phyloP scores from a whole-genome alignment of 768 basidiomycete genomes.

The Chalciporus sphaerocephalus region DNA sequence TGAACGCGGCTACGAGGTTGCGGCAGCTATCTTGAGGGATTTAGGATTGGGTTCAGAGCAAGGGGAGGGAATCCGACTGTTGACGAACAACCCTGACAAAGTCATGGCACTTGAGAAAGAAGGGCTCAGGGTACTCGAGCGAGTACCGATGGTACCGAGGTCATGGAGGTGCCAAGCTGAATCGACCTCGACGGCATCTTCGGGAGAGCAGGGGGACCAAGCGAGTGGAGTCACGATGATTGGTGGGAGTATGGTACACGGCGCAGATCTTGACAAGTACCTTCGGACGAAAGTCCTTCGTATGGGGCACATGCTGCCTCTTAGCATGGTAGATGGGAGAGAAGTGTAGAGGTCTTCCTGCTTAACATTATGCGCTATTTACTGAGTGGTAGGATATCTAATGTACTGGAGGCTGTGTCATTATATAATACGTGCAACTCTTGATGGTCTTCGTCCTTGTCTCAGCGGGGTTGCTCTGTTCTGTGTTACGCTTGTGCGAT shows the following conservation, averaged over 20 bases:
- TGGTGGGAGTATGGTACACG: slow-evolving; percentile 69
- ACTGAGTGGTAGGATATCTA: not conserved
- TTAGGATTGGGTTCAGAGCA: slow-evolving; percentile 63
- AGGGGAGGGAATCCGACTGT: slow-evolving; percentile 61
- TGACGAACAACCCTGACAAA: slow-evolving; percentile 99
- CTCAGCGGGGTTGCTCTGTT: not conserved
- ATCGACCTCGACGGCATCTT: slow-evolving; percentile 1
- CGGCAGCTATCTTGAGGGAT: slow-evolving; percentile 85
- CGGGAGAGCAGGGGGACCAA: slow-evolving; percentile 29
- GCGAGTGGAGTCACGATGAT: slow-evolving; percentile 71
- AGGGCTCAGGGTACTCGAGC: slow-evolving; percentile 72
- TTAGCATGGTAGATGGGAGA: slow-evolving; percentile 27
- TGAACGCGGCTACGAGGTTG: slow-evolving; percentile 89
- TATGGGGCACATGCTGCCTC: slow-evolving; percentile 92
- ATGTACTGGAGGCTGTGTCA: not conserved
- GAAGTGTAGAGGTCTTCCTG: not conserved
- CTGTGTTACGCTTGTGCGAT: not conserved
- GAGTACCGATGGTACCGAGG: slow-evolving; percentile 92
- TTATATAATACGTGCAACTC: slow-evolving; percentile 15
- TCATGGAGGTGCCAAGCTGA: slow-evolving; percentile 57
- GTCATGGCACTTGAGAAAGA: slow-evolving; percentile 82
- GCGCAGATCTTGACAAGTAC: slow-evolving; percentile 91
- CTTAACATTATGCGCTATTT: slow-evolving; percentile 3
- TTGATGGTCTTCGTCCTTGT: too few species aligned
- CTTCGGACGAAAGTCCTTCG: slow-evolving; percentile 91